A percentile compares a stretch with the other conserved stretches of the same genome.
These are phyloP conservation scores for Cryomyces minteri DNA, from an alignment of 495 filamentous ascomycete genomes.

Conservation along the genomic window DNA sequence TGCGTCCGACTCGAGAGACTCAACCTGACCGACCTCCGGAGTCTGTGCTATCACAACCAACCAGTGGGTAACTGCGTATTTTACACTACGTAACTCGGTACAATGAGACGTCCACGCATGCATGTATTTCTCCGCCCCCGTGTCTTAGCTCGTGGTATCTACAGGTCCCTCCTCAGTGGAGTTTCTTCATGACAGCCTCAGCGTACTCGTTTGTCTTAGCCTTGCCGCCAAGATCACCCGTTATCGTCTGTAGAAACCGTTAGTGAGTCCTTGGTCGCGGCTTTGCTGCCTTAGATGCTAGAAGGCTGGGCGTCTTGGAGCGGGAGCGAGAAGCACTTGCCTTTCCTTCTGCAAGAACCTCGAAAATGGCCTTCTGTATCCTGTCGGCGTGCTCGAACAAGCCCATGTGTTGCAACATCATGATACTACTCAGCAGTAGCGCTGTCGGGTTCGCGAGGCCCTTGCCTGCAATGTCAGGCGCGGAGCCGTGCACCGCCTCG, in stretches of 20 bases:
- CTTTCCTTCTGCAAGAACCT: slow-evolving; percentile 25
- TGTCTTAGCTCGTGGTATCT: no score
- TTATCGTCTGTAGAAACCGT: slow-evolving; percentile 38
- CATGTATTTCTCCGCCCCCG: no score
- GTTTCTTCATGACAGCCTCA: slow-evolving; percentile 67
- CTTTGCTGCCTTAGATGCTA: not conserved
- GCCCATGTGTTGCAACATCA: slow-evolving; percentile 99
- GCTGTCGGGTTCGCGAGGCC: slow-evolving; percentile 90
- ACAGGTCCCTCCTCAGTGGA: slow-evolving; percentile 14
- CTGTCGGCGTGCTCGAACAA: slow-evolving; percentile 63
- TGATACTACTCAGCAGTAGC: slow-evolving; percentile 75
- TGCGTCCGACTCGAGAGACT: no score
- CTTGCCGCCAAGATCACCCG: slow-evolving; percentile 88
- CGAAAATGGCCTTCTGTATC: slow-evolving; percentile 90
- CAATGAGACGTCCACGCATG: no score
- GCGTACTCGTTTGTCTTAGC: slow-evolving; percentile 86
- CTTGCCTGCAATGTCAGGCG: slow-evolving; percentile 95
- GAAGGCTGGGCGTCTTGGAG: not conserved
- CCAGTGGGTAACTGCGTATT: no score
- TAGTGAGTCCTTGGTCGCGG: slow-evolving; percentile 2
- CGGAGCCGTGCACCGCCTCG: slow-evolving; percentile 96
- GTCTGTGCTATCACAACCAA: no score
- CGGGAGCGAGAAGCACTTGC: no score
- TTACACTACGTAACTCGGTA: no score
- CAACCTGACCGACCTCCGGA: no score